Conservation (phyloP, 202 grass and related monocot genomes). For the Zoysia matrella region DNA sequence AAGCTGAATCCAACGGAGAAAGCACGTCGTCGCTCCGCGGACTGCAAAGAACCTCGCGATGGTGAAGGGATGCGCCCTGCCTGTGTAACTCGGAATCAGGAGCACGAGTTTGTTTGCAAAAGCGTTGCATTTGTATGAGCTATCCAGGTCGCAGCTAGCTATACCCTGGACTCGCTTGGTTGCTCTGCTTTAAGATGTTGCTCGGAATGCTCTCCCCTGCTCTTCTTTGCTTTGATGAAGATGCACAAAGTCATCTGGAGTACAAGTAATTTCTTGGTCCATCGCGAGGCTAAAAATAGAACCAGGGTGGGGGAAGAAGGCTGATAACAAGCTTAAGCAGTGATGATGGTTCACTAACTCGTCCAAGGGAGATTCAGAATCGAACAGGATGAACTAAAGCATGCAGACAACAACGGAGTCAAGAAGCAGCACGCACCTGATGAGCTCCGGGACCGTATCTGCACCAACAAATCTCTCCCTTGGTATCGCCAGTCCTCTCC, state of each 20-base stretch:
- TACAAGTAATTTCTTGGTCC: no score
- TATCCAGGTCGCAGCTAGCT: background rate
- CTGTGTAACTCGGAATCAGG: background rate
- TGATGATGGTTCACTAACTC: background rate
- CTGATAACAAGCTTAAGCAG: background rate
- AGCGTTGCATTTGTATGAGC: background rate
- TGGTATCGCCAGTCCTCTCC: background rate
- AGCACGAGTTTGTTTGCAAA: background rate
- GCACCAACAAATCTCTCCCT: background rate
- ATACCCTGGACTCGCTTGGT: no score
- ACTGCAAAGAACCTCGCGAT: background rate
- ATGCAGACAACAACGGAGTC: background rate
- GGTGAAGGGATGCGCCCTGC: background rate
- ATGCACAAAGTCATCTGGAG: no score
- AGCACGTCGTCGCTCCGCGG: background rate
- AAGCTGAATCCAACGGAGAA: constrained; percentile 27
- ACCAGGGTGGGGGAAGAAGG: background rate
- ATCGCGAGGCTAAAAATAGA: background rate
- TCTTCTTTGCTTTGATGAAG: no score
- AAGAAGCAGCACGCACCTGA: constrained; percentile 28
- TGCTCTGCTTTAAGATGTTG: background rate
- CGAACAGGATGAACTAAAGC: background rate
- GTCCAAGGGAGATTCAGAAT: background rate
- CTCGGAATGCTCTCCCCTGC: background rate
- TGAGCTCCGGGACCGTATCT: background rate